phyloP scores from a whole-genome alignment of 2,329 filamentous ascomycete genomes.

The Xylariaceae sp. region DNA sequence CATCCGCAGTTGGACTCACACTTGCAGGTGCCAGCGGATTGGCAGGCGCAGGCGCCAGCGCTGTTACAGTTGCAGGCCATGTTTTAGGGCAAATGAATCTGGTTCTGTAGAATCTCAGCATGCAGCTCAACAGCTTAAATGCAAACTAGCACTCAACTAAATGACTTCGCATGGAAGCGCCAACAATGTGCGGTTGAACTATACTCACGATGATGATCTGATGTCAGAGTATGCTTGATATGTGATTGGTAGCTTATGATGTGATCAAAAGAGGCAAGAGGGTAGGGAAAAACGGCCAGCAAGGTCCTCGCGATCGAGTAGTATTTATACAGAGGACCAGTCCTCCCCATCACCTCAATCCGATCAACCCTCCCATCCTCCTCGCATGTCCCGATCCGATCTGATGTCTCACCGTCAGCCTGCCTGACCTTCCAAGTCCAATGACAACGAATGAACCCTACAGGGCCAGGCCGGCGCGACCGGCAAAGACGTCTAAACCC shows the following conservation, averaged over 20 bases:
- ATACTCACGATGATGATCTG: constrained; percentile 4
- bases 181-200: too few species aligned
- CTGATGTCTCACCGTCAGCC: not conserved
- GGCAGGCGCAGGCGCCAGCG: constrained; percentile 23
- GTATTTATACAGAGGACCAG: constrained; percentile 17
- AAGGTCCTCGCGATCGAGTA: constrained; percentile 12
- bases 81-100: constrained; percentile 1
- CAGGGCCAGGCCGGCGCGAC: not conserved
- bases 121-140: not conserved
- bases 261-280: constrained; percentile 13
- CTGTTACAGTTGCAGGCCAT: constrained; percentile 29
- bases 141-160: not conserved
- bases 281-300: constrained; percentile 8
- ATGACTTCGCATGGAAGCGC: too few species aligned
- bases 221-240: not conserved
- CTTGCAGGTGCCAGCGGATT: constrained; percentile 23
- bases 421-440: too few species aligned
- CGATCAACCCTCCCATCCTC: not conserved
- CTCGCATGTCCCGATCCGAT: too few species aligned
- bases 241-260: constrained; percentile 18
- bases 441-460: too few species aligned
- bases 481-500: not conserved
- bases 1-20: constrained; percentile 28
- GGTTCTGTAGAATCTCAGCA: not conserved
- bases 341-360: not conserved